A percentile compares a stretch with the other conserved stretches of the same genome.
Conservation (phyloP, 1,284 basidiomycete genomes). For the Schizophyllum commune region DNA sequence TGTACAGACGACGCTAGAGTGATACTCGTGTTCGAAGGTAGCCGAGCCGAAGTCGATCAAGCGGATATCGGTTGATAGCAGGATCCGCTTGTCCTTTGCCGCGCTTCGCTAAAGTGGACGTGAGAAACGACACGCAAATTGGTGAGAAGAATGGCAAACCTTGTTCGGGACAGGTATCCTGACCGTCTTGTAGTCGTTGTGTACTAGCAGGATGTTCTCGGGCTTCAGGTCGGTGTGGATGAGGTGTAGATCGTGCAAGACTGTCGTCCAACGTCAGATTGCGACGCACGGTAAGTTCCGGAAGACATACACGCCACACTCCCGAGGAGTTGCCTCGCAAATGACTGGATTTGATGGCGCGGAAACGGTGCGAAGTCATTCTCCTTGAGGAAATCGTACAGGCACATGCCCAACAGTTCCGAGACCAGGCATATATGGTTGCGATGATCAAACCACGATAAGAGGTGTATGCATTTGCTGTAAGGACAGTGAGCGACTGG, state of each 20-base stretch:
- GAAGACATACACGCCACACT: conserved; percentile 85
- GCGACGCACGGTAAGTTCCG: conserved; percentile 10
- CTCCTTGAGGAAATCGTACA: conserved; percentile 98
- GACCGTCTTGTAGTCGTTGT: conserved; percentile 66
- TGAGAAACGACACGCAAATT: conserved; percentile 5
- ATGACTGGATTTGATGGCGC: conserved; percentile 91
- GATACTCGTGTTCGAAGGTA: conserved; percentile 97
- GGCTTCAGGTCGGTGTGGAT: conserved; percentile 99
- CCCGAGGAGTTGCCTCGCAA: conserved; percentile 86
- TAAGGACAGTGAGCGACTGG: conserved; percentile 12
- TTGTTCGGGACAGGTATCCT: conserved; percentile 52
- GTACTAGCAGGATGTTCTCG: conserved; percentile 94
- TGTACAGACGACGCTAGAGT: conserved; percentile 95
- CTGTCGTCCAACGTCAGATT: conserved; percentile 32
- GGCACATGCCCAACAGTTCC: conserved; percentile 93
- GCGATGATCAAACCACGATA: conserved; percentile 93
- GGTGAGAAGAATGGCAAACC: conserved; percentile 27
- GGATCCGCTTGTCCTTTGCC: conserved; percentile 61
- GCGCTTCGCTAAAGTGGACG: conserved; percentile 44
- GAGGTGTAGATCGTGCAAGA: conserved; percentile 85
- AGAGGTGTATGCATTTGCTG: conserved; percentile 97
- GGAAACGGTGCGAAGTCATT: conserved; percentile 97
- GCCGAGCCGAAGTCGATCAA: conserved; percentile 99
- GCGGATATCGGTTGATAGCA: conserved; percentile 88
- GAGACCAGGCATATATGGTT: conserved; percentile 99